Base-by-base conservation (phyloP, 345 rosid species). In the Citrus glauca region DNA sequence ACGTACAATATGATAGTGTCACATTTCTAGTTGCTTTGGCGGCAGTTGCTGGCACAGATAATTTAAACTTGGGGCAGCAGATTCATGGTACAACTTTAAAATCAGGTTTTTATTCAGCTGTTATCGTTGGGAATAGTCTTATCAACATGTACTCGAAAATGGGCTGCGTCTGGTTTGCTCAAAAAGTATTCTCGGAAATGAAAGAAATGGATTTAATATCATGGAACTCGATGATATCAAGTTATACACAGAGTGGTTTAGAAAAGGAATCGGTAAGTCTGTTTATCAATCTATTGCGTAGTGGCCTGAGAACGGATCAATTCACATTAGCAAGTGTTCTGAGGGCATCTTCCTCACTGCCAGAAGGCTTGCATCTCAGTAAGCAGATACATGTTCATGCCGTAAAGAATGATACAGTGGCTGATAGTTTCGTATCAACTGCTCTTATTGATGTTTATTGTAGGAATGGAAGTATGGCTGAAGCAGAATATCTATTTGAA, bases 151-250 rank as follows among this genome's bases (percentile, higher is more conserved):
- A 88, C 67, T 87, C 90, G 55, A 90, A 87, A 76, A 71, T 85
- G 80, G 88, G 88, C 59, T 81, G 45, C 11, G 14, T 75, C 8
- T 24, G 61, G 45, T 80, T 78, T 1, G 82, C 92, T 56, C 69
- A 69, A 59, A 76, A 72, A 77, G 82, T 86, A 38, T 90, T 86
- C 82, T 7, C 64, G 33, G 53, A 37, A 55, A 87, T 89, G 94
- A 75, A 79, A 56, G 88, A 87, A 66, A 27, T 84, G 69, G 91
- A 90, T 86, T 83, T 90, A 78, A 81, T 90, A 67, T 85, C 94
- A 30, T 90, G 94, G 92, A 90, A 89, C 76, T 90, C 94, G 6
- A 77, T 90, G 80, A 86, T 90, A 57, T 85, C 87, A 5, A 77
- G 90, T 40, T 77, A 66, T 71, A 65, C 81, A 37, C 90, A 81